These are phyloP conservation scores for Scleromitrula shiraiana DNA, from an alignment of 2,329 filamentous ascomycete species.

Conservation along the genomic window DNA sequence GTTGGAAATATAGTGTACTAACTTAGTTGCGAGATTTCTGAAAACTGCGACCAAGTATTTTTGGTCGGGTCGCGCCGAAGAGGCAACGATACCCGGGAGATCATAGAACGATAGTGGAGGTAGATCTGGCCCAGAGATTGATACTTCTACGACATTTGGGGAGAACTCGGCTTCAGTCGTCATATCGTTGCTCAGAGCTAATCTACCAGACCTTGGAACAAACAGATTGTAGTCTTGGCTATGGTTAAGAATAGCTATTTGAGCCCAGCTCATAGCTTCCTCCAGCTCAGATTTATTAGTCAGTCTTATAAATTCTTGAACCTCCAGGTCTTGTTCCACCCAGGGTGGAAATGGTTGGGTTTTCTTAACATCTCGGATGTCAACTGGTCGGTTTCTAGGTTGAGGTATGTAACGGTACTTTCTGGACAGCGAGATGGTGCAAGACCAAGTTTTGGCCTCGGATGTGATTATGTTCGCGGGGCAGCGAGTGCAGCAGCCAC, in stretches of 20 bases:
- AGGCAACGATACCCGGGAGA: constrained; percentile 73
- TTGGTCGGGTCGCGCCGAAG: constrained; percentile 56
- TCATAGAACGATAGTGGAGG: constrained; percentile 78
- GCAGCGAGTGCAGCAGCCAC: constrained; percentile 71
- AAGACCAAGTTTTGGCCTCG: constrained; percentile 55
- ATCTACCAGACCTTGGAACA: constrained; percentile 29
- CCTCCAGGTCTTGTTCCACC: constrained; percentile 37
- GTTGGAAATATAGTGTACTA: background rate
- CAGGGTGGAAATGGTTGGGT: constrained; percentile 55
- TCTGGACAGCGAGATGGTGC: constrained; percentile 56
- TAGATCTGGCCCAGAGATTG: constrained; percentile 64
- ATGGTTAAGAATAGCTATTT: constrained; percentile 70
- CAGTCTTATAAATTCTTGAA: constrained; percentile 56
- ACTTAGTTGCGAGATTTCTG: constrained; percentile 54
- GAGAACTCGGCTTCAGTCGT: constrained; percentile 57
- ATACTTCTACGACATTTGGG: constrained; percentile 70
- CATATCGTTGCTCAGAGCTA: constrained; percentile 26
- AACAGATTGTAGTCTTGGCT: constrained; percentile 38
- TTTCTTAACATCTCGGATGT: constrained; percentile 2
- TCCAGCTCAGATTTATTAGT: constrained; percentile 56
- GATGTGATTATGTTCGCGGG: constrained; percentile 68
- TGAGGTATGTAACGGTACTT: constrained; percentile 48
- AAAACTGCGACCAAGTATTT: constrained; percentile 61
- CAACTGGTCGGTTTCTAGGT: background rate
- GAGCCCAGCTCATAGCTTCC: constrained; percentile 62